Evolutionary conservation across 192 early-diverging fungal species (phyloP).

Genomic region (Coemansia sp.): DNA sequence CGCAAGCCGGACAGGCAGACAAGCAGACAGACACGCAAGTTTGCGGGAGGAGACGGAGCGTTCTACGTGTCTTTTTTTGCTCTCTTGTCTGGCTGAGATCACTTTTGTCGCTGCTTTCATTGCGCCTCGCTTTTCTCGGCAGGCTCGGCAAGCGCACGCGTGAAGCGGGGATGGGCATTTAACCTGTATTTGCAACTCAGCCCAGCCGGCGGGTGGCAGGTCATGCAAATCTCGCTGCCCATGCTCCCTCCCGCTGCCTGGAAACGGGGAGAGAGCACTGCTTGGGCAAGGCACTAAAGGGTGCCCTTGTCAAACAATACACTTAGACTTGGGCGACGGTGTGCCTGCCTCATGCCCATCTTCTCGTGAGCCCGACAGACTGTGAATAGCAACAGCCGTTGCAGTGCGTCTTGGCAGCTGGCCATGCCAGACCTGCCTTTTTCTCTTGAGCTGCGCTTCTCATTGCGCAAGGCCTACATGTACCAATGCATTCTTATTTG

Average conservation of each 20-base stretch:
- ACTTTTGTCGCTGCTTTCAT: background rate
- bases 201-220: background rate
- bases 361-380: background rate
- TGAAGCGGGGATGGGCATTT: background rate
- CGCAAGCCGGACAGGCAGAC: too few species aligned
- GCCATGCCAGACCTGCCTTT: background rate
- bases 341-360: background rate
- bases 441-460: background rate
- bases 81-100: background rate
- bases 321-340: background rate
- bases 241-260: background rate
- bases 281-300: background rate
- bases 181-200: slow-evolving; percentile 5
- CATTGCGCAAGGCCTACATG: background rate
- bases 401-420: too few species aligned
- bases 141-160: background rate
- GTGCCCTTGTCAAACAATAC: background rate
- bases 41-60: background rate
- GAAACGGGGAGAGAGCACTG: background rate
- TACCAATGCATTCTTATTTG: background rate
- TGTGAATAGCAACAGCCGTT: background rate
- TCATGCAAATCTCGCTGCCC: background rate
- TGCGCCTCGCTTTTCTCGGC: background rate
- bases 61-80: background rate
- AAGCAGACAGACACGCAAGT: background rate